Conservation (phyloP, 371 early-diverging fungal species). For the Haplosporangium sp. region DNA sequence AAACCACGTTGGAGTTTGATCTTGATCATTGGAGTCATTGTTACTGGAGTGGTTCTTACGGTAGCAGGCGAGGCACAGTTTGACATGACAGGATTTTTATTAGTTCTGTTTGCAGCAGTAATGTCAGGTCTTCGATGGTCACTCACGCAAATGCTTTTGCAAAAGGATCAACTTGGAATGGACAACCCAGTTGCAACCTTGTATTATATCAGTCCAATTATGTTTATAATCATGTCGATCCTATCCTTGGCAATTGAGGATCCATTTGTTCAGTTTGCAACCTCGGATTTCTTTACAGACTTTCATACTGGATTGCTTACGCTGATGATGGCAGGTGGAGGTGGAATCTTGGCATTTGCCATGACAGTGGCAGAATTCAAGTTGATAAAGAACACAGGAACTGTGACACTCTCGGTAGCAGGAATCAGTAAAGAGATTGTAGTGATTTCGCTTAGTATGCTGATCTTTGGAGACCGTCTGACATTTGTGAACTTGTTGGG, state of each 20-base stretch:
- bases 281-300: slow-evolving; percentile 61
- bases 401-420: slow-evolving; percentile 89
- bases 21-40: slow-evolving; percentile 81
- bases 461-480: slow-evolving; percentile 68
- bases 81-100: slow-evolving; percentile 73
- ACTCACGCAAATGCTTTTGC: slow-evolving; percentile 85
- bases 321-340: slow-evolving; percentile 69
- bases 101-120: slow-evolving; percentile 81
- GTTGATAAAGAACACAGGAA: slow-evolving; percentile 85
- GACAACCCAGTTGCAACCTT: slow-evolving; percentile 88
- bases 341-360: slow-evolving; percentile 88
- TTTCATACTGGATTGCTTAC: slow-evolving; percentile 58
- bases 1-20: slow-evolving; percentile 72
- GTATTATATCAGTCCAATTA: slow-evolving; percentile 80
- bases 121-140: slow-evolving; percentile 88
- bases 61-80: slow-evolving; percentile 85
- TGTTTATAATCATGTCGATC: slow-evolving; percentile 71
- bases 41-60: slow-evolving; percentile 86
- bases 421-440: slow-evolving; percentile 86
- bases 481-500: slow-evolving; percentile 65
- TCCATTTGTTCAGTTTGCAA: slow-evolving; percentile 65
- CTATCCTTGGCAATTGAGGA: slow-evolving; percentile 70
- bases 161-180: slow-evolving; percentile 75
- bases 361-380: slow-evolving; percentile 89
- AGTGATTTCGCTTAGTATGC: slow-evolving; percentile 64